These are phyloP conservation scores for Irineochytrium annulatum DNA, from an alignment of 192 early-diverging fungal species.

Conservation along the genomic window DNA sequence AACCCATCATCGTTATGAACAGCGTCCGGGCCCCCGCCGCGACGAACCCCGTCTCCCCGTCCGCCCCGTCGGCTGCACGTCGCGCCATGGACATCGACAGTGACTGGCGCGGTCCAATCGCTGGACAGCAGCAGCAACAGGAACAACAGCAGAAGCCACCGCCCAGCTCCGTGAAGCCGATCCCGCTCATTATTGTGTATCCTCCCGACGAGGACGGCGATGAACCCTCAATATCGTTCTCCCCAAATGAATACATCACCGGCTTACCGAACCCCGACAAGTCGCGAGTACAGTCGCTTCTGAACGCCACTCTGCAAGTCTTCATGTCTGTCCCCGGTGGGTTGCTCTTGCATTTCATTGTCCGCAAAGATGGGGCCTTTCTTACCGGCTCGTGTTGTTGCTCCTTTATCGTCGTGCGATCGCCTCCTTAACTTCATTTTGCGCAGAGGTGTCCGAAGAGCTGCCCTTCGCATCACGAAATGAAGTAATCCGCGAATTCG, in stretches of 20 bases:
- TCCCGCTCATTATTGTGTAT: slow-evolving; percentile 9
- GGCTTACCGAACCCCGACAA: slow-evolving; percentile 6
- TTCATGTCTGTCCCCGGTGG: slow-evolving; percentile 8
- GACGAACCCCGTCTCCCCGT: no score
- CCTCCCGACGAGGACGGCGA: slow-evolving; percentile 12
- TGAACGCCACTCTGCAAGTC: slow-evolving; percentile 10
- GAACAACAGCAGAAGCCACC: background rate
- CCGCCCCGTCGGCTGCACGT: no score
- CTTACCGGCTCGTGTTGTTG: background rate
- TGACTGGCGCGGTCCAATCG: no score
- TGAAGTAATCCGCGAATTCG: slow-evolving; percentile 2
- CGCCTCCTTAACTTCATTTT: background rate
- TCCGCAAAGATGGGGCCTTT: background rate
- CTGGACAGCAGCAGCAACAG: background rate
- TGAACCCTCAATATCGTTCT: slow-evolving; percentile 13
- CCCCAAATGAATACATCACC: slow-evolving; percentile 3
- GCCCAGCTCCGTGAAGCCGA: background rate
- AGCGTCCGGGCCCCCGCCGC: no score
- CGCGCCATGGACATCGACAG: no score
- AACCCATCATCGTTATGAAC: no score
- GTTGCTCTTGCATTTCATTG: background rate
- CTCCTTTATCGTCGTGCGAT: background rate
- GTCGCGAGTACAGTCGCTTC: background rate
- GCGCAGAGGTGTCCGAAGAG: slow-evolving; percentile 3
- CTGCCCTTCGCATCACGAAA: slow-evolving; percentile 8